Percentiles rank a stretch among this genome's conserved stretches.
Evolutionary conservation across 176 grass and related monocot genomes (phyloP).

Genomic region (Musa itinerans): DNA sequence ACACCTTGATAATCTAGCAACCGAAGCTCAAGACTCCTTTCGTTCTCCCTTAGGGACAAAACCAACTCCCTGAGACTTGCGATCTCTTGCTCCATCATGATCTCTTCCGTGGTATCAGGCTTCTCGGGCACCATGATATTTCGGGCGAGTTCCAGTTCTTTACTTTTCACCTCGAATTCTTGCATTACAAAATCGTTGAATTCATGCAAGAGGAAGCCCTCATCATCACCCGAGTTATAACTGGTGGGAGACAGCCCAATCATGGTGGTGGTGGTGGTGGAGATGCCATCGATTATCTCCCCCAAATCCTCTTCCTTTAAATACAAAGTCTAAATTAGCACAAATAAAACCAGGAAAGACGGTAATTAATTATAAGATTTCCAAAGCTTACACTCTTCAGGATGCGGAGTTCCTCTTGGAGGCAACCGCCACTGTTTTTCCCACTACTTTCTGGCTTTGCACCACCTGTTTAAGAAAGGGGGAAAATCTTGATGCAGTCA

Average conservation of each 20-base stretch:
- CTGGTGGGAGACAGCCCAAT: conserved; percentile 12
- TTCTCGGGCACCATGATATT: neutral
- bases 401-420: conserved; percentile 51
- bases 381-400: conserved; percentile 42
- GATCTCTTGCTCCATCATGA: conserved; percentile 47
- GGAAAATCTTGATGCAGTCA: neutral
- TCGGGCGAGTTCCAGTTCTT: conserved; percentile 17
- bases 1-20: conserved; percentile 44
- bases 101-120: conserved; percentile 14
- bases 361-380: conserved; percentile 1
- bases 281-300: conserved; percentile 47
- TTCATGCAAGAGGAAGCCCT: conserved; percentile 17
- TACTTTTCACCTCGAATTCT: conserved; percentile 8
- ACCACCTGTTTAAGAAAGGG: neutral
- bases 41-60: conserved; percentile 62
- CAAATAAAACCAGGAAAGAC: neutral
- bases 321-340: conserved; percentile 7
- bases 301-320: conserved; percentile 40
- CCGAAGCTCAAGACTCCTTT: conserved; percentile 58
- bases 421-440: conserved; percentile 28
- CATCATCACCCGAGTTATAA: neutral
- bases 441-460: conserved; percentile 21
- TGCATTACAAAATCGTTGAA: conserved; percentile 9
- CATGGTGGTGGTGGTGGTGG: conserved; percentile 42
- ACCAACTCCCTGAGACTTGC: conserved; percentile 63